Conservation (phyloP, 2,329 filamentous ascomycete species). For the Fusarium sp. region DNA sequence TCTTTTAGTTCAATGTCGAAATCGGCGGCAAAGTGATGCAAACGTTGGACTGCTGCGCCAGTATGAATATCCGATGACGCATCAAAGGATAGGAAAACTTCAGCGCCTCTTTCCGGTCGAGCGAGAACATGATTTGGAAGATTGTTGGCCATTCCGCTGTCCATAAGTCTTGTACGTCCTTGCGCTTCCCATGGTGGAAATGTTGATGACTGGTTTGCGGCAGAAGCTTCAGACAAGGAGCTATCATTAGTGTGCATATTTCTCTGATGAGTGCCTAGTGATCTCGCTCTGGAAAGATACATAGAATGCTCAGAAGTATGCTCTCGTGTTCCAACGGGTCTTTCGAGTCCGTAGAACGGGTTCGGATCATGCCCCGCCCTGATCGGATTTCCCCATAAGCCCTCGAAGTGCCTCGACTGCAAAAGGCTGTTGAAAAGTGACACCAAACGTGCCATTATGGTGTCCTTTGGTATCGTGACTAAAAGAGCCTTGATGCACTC, state of each 20-base stretch:
- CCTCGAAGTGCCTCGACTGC: constrained; percentile 26
- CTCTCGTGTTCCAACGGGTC: neutral
- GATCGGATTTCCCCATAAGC: constrained; percentile 40
- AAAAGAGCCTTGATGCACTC: constrained; percentile 37
- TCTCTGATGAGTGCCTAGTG: neutral
- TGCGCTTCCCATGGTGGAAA: constrained; percentile 32
- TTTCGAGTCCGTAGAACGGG: constrained; percentile 37
- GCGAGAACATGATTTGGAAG: constrained; percentile 35
- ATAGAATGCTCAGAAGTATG: neutral
- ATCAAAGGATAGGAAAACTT: constrained; percentile 36
- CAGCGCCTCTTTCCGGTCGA: constrained; percentile 22
- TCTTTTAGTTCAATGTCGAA: constrained; percentile 27
- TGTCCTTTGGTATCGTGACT: constrained; percentile 29
- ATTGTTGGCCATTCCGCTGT: constrained; percentile 41
- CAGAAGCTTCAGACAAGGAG: rapidly evolving
- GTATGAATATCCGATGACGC: constrained; percentile 35
- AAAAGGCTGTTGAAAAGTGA: constrained; percentile 14
- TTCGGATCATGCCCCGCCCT: constrained; percentile 40
- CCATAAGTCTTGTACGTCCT: constrained; percentile 33
- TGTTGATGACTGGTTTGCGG: rapidly evolving
- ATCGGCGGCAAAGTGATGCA: constrained; percentile 38
- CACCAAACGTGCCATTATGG: constrained; percentile 20
- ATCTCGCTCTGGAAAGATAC: neutral
- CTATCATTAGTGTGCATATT: rapidly evolving
- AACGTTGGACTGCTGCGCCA: constrained; percentile 23